Percentiles rank a stretch among this genome's conserved stretches.
Conservation (phyloP, 2,329 filamentous ascomycete genomes). For the Fusarium albosuccineum region DNA sequence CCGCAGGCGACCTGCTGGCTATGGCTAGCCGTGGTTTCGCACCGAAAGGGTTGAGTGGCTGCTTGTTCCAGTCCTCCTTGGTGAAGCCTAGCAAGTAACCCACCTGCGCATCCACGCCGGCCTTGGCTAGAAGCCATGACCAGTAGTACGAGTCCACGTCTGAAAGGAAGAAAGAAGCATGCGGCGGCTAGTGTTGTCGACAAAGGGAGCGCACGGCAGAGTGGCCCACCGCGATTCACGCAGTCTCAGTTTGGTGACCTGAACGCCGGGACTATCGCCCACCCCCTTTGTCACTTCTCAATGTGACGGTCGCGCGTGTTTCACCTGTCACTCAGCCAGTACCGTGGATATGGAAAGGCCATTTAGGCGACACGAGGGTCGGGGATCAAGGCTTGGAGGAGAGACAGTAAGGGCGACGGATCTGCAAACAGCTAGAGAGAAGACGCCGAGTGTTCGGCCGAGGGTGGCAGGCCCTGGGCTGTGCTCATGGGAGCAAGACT, state of each 20-base stretch:
- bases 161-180: constrained; percentile 17
- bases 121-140: constrained; percentile 18
- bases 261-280: constrained; percentile 32
- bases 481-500: constrained; percentile 15
- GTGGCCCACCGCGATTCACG: constrained; percentile 17
- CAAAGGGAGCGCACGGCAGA: constrained; percentile 26
- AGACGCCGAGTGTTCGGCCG: constrained; percentile 23
- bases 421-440: constrained; percentile 19
- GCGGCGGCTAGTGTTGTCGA: constrained; percentile 14
- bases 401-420: constrained; percentile 30
- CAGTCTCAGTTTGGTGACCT: constrained; percentile 38
- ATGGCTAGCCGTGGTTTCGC: constrained; percentile 3
- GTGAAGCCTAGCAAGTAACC: background rate
- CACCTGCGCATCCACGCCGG: background rate
- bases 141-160: constrained; percentile 5
- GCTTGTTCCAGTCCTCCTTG: constrained; percentile 19
- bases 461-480: constrained; percentile 21
- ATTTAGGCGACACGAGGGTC: background rate
- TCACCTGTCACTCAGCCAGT: constrained; percentile 37
- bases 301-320: constrained; percentile 27
- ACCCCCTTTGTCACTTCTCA: constrained; percentile 32
- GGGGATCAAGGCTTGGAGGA: constrained; percentile 8
- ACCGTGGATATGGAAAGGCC: constrained; percentile 32
- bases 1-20: constrained; percentile 4
- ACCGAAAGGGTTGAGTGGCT: constrained; percentile 27